A percentile compares a stretch with the other conserved stretches of the same genome.
These are phyloP conservation scores for Petasospora fabianii DNA, from an alignment of 1,139 yeast genomes.

Conservation along the genomic window DNA sequence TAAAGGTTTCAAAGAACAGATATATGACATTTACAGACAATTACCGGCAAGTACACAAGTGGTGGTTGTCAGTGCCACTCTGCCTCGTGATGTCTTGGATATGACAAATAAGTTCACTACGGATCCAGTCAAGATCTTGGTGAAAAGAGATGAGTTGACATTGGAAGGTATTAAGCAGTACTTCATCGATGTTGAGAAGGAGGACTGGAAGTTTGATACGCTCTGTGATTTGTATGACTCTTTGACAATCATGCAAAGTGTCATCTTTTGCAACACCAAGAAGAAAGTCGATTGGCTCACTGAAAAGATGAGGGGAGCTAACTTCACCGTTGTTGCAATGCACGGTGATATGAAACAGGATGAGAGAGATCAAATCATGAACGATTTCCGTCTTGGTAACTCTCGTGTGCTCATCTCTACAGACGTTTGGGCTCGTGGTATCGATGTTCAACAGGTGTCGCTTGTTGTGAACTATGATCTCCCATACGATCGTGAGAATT, in stretches of 20 bases:
- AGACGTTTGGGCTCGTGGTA: conserved; percentile 97
- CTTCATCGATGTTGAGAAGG: conserved; percentile 81
- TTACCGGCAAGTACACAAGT: conserved; percentile 84
- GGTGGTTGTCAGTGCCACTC: conserved; percentile 91
- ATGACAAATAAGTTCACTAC: conserved; percentile 85
- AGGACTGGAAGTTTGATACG: conserved; percentile 95
- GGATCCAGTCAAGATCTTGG: conserved; percentile 87
- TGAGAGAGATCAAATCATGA: conserved; percentile 86
- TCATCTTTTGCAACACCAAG: conserved; percentile 91
- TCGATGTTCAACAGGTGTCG: conserved; percentile 98
- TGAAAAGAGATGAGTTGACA: conserved; percentile 84
- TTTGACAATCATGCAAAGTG: conserved; percentile 93
- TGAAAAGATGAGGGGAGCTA: conserved; percentile 69
- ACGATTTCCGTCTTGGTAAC: conserved; percentile 73
- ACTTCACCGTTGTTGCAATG: conserved; percentile 90
- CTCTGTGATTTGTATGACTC: conserved; percentile 91
- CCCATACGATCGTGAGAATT: conserved; percentile 97
- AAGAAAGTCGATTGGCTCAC: conserved; percentile 90
- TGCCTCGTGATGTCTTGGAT: conserved; percentile 79
- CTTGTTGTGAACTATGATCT: conserved; percentile 96
- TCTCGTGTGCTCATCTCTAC: conserved; percentile 89
- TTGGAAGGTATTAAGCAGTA: conserved; percentile 89
- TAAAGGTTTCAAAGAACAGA: conserved; percentile 90
- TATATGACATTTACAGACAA: conserved; percentile 79
- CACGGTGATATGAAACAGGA: conserved; percentile 97